phyloP scores from a whole-genome alignment of 208 protist genomes.

The Acanthamoeba rhysodes region DNA sequence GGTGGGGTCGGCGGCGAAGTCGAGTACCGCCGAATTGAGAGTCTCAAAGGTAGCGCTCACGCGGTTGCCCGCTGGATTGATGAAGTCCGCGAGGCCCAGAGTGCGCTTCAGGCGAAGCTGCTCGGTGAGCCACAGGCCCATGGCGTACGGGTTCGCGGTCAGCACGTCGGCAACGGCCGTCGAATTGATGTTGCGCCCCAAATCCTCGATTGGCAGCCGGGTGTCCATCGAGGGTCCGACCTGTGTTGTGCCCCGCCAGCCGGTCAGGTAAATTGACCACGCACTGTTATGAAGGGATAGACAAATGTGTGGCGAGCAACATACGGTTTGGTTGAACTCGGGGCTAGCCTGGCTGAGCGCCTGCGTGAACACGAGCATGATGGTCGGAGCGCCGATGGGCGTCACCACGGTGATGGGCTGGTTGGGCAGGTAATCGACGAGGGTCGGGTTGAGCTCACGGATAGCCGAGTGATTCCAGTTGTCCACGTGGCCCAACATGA shows the following conservation, averaged over 20 bases:
- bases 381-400: not conserved
- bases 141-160: not conserved
- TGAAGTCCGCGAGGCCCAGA: conserved; percentile 1
- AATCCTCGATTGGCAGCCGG: not conserved
- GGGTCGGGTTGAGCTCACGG: conserved; percentile 4
- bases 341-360: not conserved
- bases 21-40: not conserved
- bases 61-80: conserved; percentile 15
- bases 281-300: not conserved
- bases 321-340: not conserved
- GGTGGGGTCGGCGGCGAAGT: not conserved
- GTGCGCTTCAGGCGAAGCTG: not conserved
- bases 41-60: not conserved
- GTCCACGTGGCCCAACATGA: conserved; percentile 20
- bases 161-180: not conserved
- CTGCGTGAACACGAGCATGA: not conserved
- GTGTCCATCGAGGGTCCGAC: too few relatives aligned
- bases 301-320: not conserved
- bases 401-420: not conserved
- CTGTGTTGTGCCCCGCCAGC: not conserved
- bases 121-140: conserved; percentile 5
- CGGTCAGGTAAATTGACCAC: not conserved
- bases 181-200: not conserved
- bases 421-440: not conserved
- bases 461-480: conserved; percentile 10